Base-by-base conservation (phyloP, 495 filamentous ascomycete species). In the Hypoxylon fragiforme region DNA sequence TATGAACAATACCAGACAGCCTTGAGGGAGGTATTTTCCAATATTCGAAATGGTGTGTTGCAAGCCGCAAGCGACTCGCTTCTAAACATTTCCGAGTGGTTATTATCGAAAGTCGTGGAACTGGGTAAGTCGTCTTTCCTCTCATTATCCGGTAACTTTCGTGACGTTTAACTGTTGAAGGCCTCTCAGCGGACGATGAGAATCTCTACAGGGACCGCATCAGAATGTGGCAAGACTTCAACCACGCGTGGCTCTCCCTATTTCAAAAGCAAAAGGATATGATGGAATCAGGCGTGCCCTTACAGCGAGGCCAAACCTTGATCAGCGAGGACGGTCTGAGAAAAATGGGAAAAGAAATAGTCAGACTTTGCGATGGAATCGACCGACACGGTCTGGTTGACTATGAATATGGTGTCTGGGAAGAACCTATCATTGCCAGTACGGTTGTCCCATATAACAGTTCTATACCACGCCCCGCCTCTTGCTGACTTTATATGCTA, bases 401-500 rank as follows among this genome's bases (percentile, higher is more conserved):
- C 72, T 98, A 97, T 68, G 87, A 97, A 63, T 94, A 96, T 74
- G 94, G 94, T 2, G 89, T 97, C 37, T 92, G 89, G 82, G 94
- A 97, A 70, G 92, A 97, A 67, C 87, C 89, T 59, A 97, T 98
- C 58, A 79, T 96, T 38, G 81, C 79, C 44, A 79, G 91, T 94
- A 78, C 61, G 89, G 77, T 38, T 13, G n/a, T 13, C n/a, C 31
- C 31, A 6, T 9, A 3, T 35, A 12, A 12, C 31, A 13, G 7
- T 35, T 49, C 12, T 6, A 48, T 4, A 11, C 19, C 54, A 51
- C n/a, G n/a, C n/a, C n/a, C n/a, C n/a, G n/a, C n/a, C n/a, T n/a
- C n/a, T n/a, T n/a, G n/a, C 46, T 63, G 26, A 67, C 36, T 21
- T 4, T 7, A 16, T 13, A 16, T n/a, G 15, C 20, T 57, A 90